Evolutionary conservation across 345 rosid genomes (phyloP), one percentile per base, ranked within the genome.

Genomic region (Populus euphratica): DNA sequence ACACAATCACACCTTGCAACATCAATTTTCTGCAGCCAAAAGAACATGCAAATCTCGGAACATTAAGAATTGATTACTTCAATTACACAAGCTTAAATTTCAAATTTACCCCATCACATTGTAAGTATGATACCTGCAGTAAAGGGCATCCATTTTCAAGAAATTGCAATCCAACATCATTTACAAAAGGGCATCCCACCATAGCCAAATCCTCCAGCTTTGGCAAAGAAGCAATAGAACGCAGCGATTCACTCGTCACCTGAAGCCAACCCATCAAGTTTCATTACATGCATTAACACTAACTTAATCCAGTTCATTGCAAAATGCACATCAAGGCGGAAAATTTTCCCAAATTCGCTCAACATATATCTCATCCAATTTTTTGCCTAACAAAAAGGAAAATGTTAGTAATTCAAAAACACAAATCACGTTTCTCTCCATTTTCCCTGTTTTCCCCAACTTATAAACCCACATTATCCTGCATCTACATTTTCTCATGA

Each of bases 1-100:
- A 95, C 80, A 72, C 80, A 76, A 44, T 86, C 93, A 77, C 99
- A 93, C 84, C 99, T 95, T 0, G 97, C 89, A 41, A 92, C 85
- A 85, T 92, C 91, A 50, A 95, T 70, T 47, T 75, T 92, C 99
- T 93, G 86, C 43, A 66, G 44, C 35, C 68, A 63, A 64, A 20
- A 65, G 29, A 69, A 4, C 33, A 69, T 41, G n/a, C 11, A 62
- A 39, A 56, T 33, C 49, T 81, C 62, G 17, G 25, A 25, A 27
- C 9, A 66, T 50, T 71, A n/a, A 64, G 6, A 76, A 47, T 33
- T 8, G 41, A 70, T 43, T 25, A 25, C 41, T 54, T 12, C 44
- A 49, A 43, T 23, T 56, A 27, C 23, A 6, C 21, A 27, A 25
- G 39, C 63, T 17, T 44, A 6, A 59, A 20, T 14, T 31, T 35